These are phyloP conservation scores for Gymnopilus junonius DNA, from an alignment of 768 basidiomycete genomes.

Conservation along the genomic window DNA sequence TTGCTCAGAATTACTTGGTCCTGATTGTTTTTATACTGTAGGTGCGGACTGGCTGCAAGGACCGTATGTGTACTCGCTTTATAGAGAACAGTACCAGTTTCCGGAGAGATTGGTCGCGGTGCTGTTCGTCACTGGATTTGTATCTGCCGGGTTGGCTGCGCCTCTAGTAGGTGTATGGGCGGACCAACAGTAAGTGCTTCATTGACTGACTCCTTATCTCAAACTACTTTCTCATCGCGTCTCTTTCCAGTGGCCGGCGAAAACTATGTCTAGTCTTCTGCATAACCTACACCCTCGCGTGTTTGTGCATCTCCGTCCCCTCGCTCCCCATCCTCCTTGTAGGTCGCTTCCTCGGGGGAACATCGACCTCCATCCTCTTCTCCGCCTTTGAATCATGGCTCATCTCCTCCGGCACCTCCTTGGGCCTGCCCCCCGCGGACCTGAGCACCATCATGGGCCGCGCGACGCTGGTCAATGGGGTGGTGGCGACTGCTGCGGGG, in stretches of 20 bases:
- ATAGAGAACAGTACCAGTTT: conserved; percentile 68
- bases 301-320: conserved; percentile 60
- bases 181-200: conserved; percentile 63
- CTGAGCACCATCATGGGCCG: conserved; percentile 74
- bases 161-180: conserved; percentile 81
- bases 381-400: conserved; percentile 83
- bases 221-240: too few relatives aligned
- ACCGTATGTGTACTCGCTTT: conserved; percentile 78
- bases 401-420: conserved; percentile 59
- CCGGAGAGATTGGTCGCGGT: conserved; percentile 68
- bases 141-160: conserved; percentile 69
- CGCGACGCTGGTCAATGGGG: conserved; percentile 73
- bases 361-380: conserved; percentile 78
- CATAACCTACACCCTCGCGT: conserved; percentile 63
- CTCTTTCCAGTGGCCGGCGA: conserved; percentile 60
- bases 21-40: conserved; percentile 26
- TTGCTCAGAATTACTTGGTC: too few relatives aligned
- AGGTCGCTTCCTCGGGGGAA: conserved; percentile 69
- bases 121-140: conserved; percentile 79
- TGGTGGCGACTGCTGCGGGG: conserved; percentile 71
- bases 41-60: conserved; percentile 84
- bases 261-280: conserved; percentile 75
- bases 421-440: conserved; percentile 56
- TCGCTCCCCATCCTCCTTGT: conserved; percentile 61
- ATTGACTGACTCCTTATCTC: too few relatives aligned